Conservation (phyloP, 345 rosid genomes). For the Lagerstroemia speciosa region DNA sequence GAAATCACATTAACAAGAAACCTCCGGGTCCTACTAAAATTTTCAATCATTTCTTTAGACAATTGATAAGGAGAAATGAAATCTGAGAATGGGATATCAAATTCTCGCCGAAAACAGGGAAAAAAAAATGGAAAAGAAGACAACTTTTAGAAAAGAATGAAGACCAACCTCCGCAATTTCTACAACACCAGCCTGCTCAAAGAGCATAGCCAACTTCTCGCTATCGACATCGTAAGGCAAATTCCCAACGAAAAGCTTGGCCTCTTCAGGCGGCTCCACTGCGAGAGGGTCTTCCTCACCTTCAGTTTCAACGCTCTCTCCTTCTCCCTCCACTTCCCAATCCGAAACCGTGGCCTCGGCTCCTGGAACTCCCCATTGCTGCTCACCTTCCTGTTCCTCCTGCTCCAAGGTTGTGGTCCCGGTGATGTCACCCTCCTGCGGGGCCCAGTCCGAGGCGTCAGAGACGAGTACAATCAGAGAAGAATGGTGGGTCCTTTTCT, state of each 20-base stretch:
- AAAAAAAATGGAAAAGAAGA: not conserved
- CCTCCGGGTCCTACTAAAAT: no score
- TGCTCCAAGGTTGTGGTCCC: conserved; percentile 19
- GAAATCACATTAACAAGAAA: not conserved
- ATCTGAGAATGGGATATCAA: no score
- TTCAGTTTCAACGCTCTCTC: conserved; percentile 13
- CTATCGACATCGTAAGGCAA: conserved; percentile 81
- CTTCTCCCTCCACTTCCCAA: conserved; percentile 26
- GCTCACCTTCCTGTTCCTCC: conserved; percentile 13
- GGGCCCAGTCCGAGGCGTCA: conserved; percentile 49
- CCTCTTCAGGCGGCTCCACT: conserved; percentile 65
- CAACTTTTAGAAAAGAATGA: not conserved
- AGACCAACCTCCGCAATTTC: conserved; percentile 81
- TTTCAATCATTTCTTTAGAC: no score
- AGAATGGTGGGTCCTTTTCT: conserved; percentile 33
- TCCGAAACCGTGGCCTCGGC: conserved; percentile 17
- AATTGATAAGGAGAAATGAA: not conserved
- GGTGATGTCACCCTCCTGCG: conserved; percentile 35
- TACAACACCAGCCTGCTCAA: conserved; percentile 85
- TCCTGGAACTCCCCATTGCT: conserved; percentile 14
- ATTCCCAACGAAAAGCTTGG: conserved; percentile 82
- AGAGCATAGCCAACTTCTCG: conserved; percentile 68
- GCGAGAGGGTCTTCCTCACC: conserved; percentile 16
- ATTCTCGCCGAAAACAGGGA: no score
- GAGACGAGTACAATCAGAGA: conserved; percentile 38